A percentile compares a stretch with the other conserved stretches of the same genome.
These are phyloP conservation scores for Cylindrotheca closterium DNA, from an alignment of 108 stramenopile species.

Conservation along the genomic window DNA sequence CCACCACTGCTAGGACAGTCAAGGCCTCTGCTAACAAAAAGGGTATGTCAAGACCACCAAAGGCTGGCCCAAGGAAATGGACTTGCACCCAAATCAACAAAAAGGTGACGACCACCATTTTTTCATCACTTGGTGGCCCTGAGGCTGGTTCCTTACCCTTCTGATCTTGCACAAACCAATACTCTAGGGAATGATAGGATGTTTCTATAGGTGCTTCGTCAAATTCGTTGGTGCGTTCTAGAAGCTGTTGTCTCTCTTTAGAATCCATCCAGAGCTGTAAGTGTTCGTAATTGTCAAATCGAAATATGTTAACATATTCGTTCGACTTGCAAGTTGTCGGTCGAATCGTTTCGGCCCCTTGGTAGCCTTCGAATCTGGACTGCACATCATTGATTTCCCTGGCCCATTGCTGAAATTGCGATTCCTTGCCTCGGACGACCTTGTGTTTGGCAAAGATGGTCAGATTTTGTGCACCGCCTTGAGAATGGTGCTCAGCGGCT, in stretches of 20 bases:
- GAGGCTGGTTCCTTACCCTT: not conserved
- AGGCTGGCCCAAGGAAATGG: slow-evolving; percentile 3
- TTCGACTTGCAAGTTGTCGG: slow-evolving; percentile 2
- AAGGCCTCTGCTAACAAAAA: not conserved
- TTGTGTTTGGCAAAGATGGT: slow-evolving; percentile 10
- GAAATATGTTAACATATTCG: slow-evolving; percentile 8
- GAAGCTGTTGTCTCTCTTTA: not conserved
- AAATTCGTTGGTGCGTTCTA: slow-evolving; percentile 7
- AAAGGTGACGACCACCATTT: slow-evolving; percentile 11
- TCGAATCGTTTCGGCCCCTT: not conserved
- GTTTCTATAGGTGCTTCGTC: slow-evolving; percentile 1
- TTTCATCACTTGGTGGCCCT: slow-evolving; percentile 1
- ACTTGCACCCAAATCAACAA: slow-evolving; percentile 7
- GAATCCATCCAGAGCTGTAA: slow-evolving; percentile 12
- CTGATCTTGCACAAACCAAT: slow-evolving; percentile 6
- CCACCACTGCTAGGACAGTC: not conserved
- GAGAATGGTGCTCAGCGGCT: too few species aligned
- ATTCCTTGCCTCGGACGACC: slow-evolving; percentile 8
- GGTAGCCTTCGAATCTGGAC: too few species aligned
- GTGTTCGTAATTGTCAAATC: slow-evolving; percentile 9
- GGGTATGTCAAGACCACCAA: not conserved
- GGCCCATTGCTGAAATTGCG: slow-evolving; percentile 1
- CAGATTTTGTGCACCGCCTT: too few species aligned
- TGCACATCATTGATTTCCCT: slow-evolving; percentile 4
- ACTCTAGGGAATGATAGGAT: slow-evolving; percentile 11